Percentiles rank a stretch among this genome's conserved stretches.
Evolutionary conservation across 768 basidiomycete species (phyloP).

Genomic region (Auricularia cornea): DNA sequence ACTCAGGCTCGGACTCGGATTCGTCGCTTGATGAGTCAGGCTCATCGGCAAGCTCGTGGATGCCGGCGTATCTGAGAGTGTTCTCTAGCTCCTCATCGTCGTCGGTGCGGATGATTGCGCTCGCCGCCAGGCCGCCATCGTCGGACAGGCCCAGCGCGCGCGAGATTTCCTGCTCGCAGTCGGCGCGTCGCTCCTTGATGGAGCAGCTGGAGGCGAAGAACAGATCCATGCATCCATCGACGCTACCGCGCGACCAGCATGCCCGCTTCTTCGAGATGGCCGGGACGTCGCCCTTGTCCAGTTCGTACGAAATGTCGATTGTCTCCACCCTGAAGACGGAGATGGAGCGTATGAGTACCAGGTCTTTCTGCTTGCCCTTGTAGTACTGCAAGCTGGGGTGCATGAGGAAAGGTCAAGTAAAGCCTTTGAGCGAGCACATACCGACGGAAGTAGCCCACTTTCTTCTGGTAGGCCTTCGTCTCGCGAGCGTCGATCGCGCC

Average conservation of each 20-base stretch:
- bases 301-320: too few relatives aligned
- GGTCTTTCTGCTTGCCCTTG: neutral
- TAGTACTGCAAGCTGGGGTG: neutral
- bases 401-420: neutral
- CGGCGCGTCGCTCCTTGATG: neutral
- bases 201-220: neutral
- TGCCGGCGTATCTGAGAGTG: neutral
- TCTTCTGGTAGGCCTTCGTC: neutral
- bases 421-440: neutral
- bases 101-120: neutral
- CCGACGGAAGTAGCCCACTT: neutral
- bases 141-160: neutral
- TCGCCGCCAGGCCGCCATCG: neutral
- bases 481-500: neutral
- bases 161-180: neutral
- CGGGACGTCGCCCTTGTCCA: too few relatives aligned
- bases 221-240: neutral
- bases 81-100: neutral
- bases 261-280: too few relatives aligned
- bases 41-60: neutral
- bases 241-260: neutral
- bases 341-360: neutral
- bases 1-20: too few relatives aligned
- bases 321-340: too few relatives aligned
- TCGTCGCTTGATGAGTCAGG: too few relatives aligned